Evolutionary conservation across 176 grass and related monocot species (phyloP).

Genomic region (Triticum aestivum): IWGSC_CS_RefSeq_v2.1 NC_057800.1:227373297-227373796

Average conservation of each 20-base stretch:
- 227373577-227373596: background rate
- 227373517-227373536: background rate
- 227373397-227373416: background rate
- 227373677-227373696: conserved; percentile 71
- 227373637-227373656: background rate
- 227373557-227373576: conserved; percentile 9
- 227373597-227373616: background rate
- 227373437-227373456: background rate
- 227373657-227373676: background rate
- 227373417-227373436: background rate
- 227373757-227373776: conserved; percentile 10
- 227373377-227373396: background rate
- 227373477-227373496: background rate
- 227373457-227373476: background rate
- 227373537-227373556: background rate
- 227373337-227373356: conserved; percentile 61
- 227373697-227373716: conserved; percentile 48
- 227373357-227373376: background rate
- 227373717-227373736: conserved; percentile 51
- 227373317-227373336: conserved; percentile 63
- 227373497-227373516: no score
- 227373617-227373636: background rate
- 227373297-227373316: conserved; percentile 82
- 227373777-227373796: background rate
- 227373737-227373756: background rate